Evolutionary conservation across 2,329 filamentous ascomycete species (phyloP).

Genomic region (Aspergillus oerlinghausenensis): DNA sequence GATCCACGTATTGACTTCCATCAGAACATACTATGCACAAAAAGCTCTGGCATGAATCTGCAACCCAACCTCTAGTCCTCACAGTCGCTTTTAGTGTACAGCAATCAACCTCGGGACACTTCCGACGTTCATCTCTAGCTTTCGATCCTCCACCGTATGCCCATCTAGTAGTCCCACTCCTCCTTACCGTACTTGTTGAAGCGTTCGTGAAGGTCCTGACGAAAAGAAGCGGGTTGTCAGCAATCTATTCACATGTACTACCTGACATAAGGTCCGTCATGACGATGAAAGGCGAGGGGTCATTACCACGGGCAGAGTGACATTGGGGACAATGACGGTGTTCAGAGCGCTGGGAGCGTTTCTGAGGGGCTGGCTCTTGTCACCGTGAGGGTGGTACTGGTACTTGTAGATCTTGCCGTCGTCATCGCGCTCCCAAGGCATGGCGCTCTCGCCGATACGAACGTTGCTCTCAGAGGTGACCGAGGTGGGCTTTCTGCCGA

Average conservation of each 20-base stretch:
- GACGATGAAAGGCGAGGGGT: neutral
- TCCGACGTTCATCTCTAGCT: conserved; percentile 13
- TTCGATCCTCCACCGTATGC: conserved; percentile 7
- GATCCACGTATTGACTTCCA: conserved; percentile 28
- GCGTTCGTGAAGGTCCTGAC: conserved; percentile 81
- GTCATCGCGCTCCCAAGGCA: conserved; percentile 81
- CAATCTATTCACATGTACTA: neutral
- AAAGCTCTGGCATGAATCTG: conserved; percentile 24
- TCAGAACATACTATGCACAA: conserved; percentile 33
- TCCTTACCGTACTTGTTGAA: conserved; percentile 99
- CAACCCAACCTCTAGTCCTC: conserved; percentile 20
- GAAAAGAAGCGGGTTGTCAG: conserved; percentile 4
- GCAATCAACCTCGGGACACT: conserved; percentile 14
- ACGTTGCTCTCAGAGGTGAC: conserved; percentile 77
- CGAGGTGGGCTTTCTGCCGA: conserved; percentile 79
- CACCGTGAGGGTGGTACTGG: conserved; percentile 81
- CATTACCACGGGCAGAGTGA: conserved; percentile 79
- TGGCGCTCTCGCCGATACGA: conserved; percentile 67
- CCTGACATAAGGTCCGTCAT: neutral
- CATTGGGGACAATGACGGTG: conserved; percentile 87
- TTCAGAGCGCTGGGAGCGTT: conserved; percentile 95
- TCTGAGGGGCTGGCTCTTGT: conserved; percentile 68
- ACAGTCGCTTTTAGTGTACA: conserved; percentile 31
- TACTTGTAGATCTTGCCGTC: conserved; percentile 66
- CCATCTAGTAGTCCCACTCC: conserved; percentile 53